A percentile compares a stretch with the other conserved stretches of the same genome.
Conservation (phyloP, 345 rosid species). For the Aurinia saxatilis region DNA sequence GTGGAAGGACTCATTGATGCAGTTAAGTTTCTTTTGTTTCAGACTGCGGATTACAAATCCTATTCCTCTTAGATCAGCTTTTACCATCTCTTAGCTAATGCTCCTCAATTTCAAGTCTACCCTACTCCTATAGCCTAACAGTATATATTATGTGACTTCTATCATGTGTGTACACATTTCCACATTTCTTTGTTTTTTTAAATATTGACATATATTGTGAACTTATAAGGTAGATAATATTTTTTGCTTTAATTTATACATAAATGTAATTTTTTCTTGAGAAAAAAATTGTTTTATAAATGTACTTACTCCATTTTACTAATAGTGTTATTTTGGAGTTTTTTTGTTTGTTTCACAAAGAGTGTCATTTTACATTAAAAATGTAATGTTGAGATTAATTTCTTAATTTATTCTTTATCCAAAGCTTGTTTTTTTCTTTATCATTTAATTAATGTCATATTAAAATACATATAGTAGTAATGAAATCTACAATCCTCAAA, state of each 20-base stretch:
- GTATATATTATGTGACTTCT: no score
- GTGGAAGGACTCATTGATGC: constrained; percentile 30
- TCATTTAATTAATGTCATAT: no score
- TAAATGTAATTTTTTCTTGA: neutral
- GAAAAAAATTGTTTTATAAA: no score
- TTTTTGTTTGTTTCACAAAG: no score
- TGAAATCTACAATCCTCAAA: neutral
- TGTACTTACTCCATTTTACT: no score
- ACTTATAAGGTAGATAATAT: neutral
- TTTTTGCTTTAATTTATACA: neutral
- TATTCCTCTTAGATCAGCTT: constrained; percentile 20
- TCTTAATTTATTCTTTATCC: no score
- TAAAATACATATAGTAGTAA: neutral
- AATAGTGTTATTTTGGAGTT: no score
- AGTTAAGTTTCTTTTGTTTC: constrained; percentile 29
- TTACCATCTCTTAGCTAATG: constrained; percentile 20
- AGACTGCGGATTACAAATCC: constrained; percentile 24
- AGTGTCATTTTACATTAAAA: no score
- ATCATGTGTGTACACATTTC: no score
- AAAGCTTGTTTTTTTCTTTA: no score
- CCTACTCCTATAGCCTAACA: neutral
- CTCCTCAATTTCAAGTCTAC: constrained; percentile 33
- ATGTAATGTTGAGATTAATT: no score
- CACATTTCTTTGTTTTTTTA: neutral
- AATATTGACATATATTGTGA: neutral